phyloP scores from a whole-genome alignment of 2,329 filamentous ascomycete genomes.

The Ramichloridium luteum region DNA sequence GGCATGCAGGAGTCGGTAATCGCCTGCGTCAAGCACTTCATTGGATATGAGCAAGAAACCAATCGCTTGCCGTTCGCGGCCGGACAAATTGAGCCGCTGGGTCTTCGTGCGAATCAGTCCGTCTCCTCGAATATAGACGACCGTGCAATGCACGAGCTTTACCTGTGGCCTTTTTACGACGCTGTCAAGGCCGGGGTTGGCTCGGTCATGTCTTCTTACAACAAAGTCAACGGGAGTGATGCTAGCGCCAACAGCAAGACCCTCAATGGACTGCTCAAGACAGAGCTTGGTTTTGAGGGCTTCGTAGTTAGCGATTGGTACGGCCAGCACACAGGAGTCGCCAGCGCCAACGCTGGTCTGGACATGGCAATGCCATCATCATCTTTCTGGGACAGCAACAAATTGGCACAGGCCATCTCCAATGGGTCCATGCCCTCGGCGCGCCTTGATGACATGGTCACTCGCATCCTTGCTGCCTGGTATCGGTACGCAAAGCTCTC shows the following conservation, averaged over 20 bases:
- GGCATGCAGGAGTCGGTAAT: constrained; percentile 28
- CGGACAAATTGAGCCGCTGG: constrained; percentile 10
- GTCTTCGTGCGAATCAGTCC: constrained; percentile 15
- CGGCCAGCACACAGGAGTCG: constrained; percentile 22
- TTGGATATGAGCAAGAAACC: constrained; percentile 23
- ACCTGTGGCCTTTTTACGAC: constrained; percentile 60
- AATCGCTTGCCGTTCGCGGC: constrained; percentile 15
- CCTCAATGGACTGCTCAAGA: constrained; percentile 56
- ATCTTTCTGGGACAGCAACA: constrained; percentile 15
- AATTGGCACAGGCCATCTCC: constrained; percentile 21
- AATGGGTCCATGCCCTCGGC: constrained; percentile 22
- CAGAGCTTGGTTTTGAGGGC: constrained; percentile 37
- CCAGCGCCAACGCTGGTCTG: constrained; percentile 19
- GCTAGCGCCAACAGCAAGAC: constrained; percentile 58
- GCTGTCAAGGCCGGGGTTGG: constrained; percentile 60
- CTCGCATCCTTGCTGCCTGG: constrained; percentile 20
- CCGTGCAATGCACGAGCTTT: constrained; percentile 27
- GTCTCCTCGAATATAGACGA: constrained; percentile 34
- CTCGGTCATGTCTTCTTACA: constrained; percentile 71
- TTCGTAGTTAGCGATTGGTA: constrained; percentile 39
- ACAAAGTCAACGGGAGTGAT: constrained; percentile 36
- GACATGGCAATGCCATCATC: constrained; percentile 23
- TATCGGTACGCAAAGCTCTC: constrained; percentile 13
- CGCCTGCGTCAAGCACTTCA: constrained; percentile 26
- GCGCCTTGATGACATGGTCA: constrained; percentile 26